Evolutionary conservation across 2,329 filamentous ascomycete species (phyloP), one percentile per base, ranked within the genome.

Genomic region (Mycogone perniciosa): DNA sequence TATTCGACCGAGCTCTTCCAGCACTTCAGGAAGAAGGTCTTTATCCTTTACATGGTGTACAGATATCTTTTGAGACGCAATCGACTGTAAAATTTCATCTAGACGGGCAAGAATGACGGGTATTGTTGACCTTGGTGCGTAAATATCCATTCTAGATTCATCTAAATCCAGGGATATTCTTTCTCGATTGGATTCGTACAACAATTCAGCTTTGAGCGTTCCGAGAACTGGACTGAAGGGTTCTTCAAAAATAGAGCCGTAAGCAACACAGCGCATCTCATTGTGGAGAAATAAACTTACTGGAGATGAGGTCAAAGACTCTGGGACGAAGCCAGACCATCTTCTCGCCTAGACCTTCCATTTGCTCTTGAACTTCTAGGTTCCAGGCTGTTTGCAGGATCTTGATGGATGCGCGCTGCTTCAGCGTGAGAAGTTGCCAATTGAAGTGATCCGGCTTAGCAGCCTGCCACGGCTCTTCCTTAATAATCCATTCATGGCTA

Each of bases 311-410:
- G 31, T 62, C 56, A 53, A 78, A 77, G 46, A 73, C 67, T 1
- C 63, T 48, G 9, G 67, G 66, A 9, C 62, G 59, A 20, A 80
- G 56, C 53, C 58, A 65, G 6, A 80, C 52, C 2, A 62, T 63
- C 1, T 70, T 59, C 31, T 65, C 63, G 5, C 78, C 79, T 4
- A 71, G 59, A 5, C 65, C 66, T 20, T 71, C 67, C 10, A 71
- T 59, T 11, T 76, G 60, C 54, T 79, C 75, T 48, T 70, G 65
- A 2, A 74, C 70, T 7, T 72, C 67, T n/a, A 82, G 55, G 3
- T 67, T 69, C 79, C 79, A 82, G 52, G 69, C 72, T 27, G 70
- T 62, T 9, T 69, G 68, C 66, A 82, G 66, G 48, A 82, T 63
- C 50, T 63, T 64, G 11, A 73, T 54, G 1, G 66, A 72, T 8